Evolutionary conservation across 2,329 filamentous ascomycete genomes (phyloP).

Genomic region (Rasamsonia emersonii): DNA sequence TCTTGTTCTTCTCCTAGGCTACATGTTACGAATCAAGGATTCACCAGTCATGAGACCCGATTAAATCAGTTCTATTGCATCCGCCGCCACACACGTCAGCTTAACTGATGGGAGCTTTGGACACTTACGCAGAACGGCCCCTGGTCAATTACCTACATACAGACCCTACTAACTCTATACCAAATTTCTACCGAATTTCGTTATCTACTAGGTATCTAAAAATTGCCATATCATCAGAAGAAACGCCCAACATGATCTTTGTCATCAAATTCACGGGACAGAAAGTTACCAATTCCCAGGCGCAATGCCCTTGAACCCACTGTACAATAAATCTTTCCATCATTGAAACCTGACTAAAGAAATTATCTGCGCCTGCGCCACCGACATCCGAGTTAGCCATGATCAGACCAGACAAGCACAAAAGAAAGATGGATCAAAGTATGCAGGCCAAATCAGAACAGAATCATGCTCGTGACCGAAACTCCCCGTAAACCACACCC

Average conservation of each 20-base stretch:
- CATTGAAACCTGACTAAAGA: too few species aligned
- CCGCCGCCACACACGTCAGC: background rate
- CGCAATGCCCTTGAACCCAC: background rate
- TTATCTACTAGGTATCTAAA: constrained; percentile 1
- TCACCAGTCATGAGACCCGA: background rate
- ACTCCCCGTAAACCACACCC: background rate
- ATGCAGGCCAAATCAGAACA: constrained; percentile 6
- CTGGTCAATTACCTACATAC: too few species aligned
- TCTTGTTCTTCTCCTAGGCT: too few species aligned
- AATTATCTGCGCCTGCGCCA: constrained; percentile 9
- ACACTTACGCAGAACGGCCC: background rate
- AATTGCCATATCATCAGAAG: background rate
- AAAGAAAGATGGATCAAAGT: constrained; percentile 3
- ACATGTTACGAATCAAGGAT: too few species aligned
- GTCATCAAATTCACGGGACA: background rate
- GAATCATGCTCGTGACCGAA: constrained; percentile 2
- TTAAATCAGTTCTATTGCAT: background rate
- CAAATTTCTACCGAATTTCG: too few species aligned
- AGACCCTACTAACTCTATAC: too few species aligned
- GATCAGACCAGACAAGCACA: constrained; percentile 9
- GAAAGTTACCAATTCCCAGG: background rate
- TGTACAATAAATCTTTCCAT: constrained; percentile 3
- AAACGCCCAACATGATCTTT: background rate
- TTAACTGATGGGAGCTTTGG: background rate
- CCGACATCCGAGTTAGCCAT: constrained; percentile 13